Percentiles rank a stretch among this genome's conserved stretches.
Conservation (phyloP, 1,139 yeast genomes). For the Hansenula lynferdii region DNA sequence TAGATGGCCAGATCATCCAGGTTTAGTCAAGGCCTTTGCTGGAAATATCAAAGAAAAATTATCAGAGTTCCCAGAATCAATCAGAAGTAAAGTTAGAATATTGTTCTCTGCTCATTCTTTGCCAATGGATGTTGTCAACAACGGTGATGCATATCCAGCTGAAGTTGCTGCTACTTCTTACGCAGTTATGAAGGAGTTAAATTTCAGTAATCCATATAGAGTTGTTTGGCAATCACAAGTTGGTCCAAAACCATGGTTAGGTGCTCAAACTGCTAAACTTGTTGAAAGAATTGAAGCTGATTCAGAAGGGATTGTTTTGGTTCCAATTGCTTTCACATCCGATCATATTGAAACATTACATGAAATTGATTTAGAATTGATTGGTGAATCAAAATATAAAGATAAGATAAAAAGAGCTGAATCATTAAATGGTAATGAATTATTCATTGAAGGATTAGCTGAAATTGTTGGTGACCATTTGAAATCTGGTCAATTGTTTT, state of each 20-base stretch:
- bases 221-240: conserved; percentile 98
- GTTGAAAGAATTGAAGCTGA: conserved; percentile 64
- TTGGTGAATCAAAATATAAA: conserved; percentile 63
- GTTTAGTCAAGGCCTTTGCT: conserved; percentile 72
- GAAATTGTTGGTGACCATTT: conserved; percentile 76
- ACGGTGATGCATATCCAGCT: conserved; percentile 96
- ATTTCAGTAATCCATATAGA: conserved; percentile 81
- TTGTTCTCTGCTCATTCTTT: conserved; percentile 94
- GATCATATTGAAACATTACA: conserved; percentile 95
- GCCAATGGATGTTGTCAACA: conserved; percentile 91
- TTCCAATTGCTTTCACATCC: conserved; percentile 93
- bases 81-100: conserved; percentile 58
- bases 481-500: conserved; percentile 45
- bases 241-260: conserved; percentile 98
- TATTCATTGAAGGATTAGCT: conserved; percentile 81
- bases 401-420: conserved; percentile 85
- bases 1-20: conserved; percentile 92
- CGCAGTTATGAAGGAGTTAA: conserved; percentile 81
- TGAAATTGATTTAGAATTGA: conserved; percentile 83
- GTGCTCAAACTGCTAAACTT: conserved; percentile 84
- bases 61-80: conserved; percentile 56
- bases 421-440: conserved; percentile 79
- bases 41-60: conserved; percentile 62
- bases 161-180: conserved; percentile 95
- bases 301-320: conserved; percentile 70